Evolutionary conservation across 2,329 filamentous ascomycete genomes (phyloP).

Genomic region (Calonectria hongkongensis): DNA sequence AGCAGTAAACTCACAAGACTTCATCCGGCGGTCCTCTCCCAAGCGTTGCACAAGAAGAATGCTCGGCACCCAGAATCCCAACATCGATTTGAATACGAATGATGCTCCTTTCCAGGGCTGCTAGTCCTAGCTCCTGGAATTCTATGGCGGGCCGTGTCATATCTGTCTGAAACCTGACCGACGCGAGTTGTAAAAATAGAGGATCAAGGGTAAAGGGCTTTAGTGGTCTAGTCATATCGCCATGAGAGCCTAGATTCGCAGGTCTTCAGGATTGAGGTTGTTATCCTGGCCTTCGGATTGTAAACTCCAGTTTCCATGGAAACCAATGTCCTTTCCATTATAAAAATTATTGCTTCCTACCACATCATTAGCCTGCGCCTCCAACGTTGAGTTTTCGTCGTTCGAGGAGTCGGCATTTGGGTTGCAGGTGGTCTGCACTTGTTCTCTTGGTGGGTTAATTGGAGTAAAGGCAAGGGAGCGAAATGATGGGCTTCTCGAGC

Average conservation of each 20-base stretch:
- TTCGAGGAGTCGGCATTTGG: constrained; percentile 30
- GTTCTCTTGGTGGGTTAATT: constrained; percentile 53
- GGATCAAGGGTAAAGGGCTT: not conserved
- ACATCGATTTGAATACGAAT: not conserved
- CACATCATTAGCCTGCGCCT: constrained; percentile 53
- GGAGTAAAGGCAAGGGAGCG: constrained; percentile 57
- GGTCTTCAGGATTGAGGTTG: constrained; percentile 51
- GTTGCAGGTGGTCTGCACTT: constrained; percentile 44
- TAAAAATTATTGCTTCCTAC: constrained; percentile 45
- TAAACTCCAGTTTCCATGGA: constrained; percentile 52
- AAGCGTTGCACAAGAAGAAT: not conserved
- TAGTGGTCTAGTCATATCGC: not conserved
- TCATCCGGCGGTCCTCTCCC: not conserved
- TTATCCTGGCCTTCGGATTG: constrained; percentile 48
- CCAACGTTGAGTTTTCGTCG: constrained; percentile 50
- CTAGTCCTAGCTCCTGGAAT: too few species aligned
- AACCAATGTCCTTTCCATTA: constrained; percentile 52
- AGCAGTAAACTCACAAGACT: constrained; percentile 9
- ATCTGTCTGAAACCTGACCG: too few species aligned
- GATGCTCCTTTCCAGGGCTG: too few species aligned
- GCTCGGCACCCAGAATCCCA: too few species aligned
- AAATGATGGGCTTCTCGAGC: constrained; percentile 47
- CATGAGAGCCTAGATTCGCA: constrained; percentile 47
- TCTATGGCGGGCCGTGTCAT: too few species aligned
- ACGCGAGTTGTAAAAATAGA: not conserved